Percentiles rank a stretch among this genome's conserved stretches.
Conservation (phyloP, 495 filamentous ascomycete genomes). For the Trichoderma asperelloides region DNA sequence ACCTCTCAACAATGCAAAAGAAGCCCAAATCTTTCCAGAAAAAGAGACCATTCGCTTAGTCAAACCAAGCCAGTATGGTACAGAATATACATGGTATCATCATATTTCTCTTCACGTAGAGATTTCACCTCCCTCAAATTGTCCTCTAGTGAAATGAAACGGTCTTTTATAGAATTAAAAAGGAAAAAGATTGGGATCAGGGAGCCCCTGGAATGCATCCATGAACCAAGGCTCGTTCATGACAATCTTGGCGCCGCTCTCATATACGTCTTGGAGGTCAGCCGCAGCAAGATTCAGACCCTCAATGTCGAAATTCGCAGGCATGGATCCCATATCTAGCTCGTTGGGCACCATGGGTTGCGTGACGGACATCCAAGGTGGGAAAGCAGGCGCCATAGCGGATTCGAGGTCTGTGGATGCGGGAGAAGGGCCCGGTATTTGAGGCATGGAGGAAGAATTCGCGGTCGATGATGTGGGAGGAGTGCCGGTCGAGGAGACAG, state of each 20-base stretch:
- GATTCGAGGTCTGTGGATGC: neutral
- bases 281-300: neutral
- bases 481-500: conserved; percentile 8
- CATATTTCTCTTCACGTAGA: neutral
- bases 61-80: no score
- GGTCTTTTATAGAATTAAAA: neutral
- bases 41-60: neutral
- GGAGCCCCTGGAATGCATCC: neutral
- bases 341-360: neutral
- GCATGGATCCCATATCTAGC: neutral
- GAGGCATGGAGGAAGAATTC: neutral
- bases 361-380: neutral
- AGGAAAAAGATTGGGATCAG: conserved; percentile 2
- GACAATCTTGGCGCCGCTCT: neutral
- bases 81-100: no score
- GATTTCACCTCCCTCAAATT: neutral
- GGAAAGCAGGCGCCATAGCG: conserved; percentile 1
- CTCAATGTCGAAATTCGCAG: conserved; percentile 1
- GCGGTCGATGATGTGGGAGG: neutral
- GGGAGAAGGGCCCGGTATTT: neutral
- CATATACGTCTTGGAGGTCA: neutral
- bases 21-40: neutral
- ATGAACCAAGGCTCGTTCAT: conserved; percentile 8
- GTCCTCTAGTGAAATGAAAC: neutral
- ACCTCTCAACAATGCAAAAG: neutral